These are phyloP conservation scores for Raffaelea arxii DNA, from an alignment of 2,329 filamentous ascomycete genomes.

Conservation along the genomic window DNA sequence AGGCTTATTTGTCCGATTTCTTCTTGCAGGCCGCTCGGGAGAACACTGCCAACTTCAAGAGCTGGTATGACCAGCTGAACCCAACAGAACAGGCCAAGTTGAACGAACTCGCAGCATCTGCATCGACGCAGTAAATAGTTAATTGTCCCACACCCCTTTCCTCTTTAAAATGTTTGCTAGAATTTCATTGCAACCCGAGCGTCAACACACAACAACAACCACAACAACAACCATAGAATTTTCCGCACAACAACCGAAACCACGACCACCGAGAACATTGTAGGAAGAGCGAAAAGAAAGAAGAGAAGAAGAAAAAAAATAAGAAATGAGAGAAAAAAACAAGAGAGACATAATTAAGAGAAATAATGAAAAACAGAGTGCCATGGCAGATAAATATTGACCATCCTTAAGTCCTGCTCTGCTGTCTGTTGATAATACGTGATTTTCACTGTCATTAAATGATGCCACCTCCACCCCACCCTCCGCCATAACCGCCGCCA, in stretches of 20 bases:
- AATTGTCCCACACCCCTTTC: neutral
- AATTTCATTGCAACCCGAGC: too few species aligned
- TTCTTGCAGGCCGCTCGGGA: slow-evolving; percentile 55
- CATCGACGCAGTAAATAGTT: slow-evolving; percentile 12
- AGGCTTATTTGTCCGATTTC: slow-evolving; percentile 73
- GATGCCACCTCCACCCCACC: slow-evolving; percentile 20
- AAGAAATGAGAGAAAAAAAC: neutral
- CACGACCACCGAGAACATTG: too few species aligned
- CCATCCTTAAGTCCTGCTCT: too few species aligned
- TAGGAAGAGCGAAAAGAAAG: neutral
- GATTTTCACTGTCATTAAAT: slow-evolving; percentile 12
- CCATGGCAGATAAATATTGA: too few species aligned
- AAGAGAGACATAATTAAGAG: too few species aligned
- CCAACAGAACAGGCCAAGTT: slow-evolving; percentile 48
- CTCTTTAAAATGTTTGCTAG: neutral
- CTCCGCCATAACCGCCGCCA: slow-evolving; percentile 7
- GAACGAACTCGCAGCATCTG: slow-evolving; percentile 34
- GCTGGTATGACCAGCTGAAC: slow-evolving; percentile 46
- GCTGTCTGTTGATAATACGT: neutral
- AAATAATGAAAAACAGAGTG: too few species aligned
- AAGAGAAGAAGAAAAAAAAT: neutral
- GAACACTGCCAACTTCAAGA: slow-evolving; percentile 44
- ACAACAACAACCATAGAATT: too few species aligned
- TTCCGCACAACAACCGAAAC: too few species aligned
- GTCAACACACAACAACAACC: too few species aligned